These are phyloP conservation scores for Aspergillus candidus DNA, from an alignment of 2,329 filamentous ascomycete genomes.

Conservation along the genomic window DNA sequence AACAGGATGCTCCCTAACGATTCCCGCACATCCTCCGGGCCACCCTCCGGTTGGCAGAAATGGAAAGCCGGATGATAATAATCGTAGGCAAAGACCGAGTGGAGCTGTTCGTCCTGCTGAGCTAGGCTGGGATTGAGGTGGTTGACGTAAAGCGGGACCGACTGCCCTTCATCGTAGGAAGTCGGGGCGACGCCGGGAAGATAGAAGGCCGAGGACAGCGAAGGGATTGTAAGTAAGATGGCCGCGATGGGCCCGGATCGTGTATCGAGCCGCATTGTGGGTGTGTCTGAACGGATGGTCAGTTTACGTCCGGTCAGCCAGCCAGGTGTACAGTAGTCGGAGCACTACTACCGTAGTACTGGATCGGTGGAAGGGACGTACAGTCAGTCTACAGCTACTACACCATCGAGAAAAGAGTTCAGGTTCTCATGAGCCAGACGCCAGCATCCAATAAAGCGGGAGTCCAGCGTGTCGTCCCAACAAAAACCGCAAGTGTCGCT, in stretches of 20 bases:
- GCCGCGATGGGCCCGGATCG: slow-evolving; percentile 25
- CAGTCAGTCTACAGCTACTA: slow-evolving; percentile 14
- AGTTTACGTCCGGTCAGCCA: slow-evolving; percentile 12
- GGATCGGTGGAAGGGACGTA: slow-evolving; percentile 7
- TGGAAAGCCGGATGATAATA: slow-evolving; percentile 87
- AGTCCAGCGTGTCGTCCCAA: neutral
- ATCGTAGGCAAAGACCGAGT: slow-evolving; percentile 92
- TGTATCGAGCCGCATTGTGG: slow-evolving; percentile 33
- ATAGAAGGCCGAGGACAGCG: slow-evolving; percentile 68
- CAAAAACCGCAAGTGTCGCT: neutral
- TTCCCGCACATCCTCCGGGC: slow-evolving; percentile 74
- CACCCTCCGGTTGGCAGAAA: slow-evolving; percentile 75
- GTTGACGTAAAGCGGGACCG: slow-evolving; percentile 87
- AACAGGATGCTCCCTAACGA: slow-evolving; percentile 94
- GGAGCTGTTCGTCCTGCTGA: slow-evolving; percentile 69
- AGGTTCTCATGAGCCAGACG: slow-evolving; percentile 8
- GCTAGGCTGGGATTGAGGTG: slow-evolving; percentile 80
- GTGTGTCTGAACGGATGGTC: slow-evolving; percentile 8
- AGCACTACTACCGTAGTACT: neutral
- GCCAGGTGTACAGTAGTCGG: neutral
- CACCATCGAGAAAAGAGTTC: slow-evolving; percentile 5
- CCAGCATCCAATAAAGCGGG: too few species aligned
- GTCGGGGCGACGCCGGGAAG: slow-evolving; percentile 92
- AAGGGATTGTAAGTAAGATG: slow-evolving; percentile 27
- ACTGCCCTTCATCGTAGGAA: slow-evolving; percentile 74